Conservation (phyloP, 2,329 filamentous ascomycete genomes). For the Beauveria asiatica region DNA sequence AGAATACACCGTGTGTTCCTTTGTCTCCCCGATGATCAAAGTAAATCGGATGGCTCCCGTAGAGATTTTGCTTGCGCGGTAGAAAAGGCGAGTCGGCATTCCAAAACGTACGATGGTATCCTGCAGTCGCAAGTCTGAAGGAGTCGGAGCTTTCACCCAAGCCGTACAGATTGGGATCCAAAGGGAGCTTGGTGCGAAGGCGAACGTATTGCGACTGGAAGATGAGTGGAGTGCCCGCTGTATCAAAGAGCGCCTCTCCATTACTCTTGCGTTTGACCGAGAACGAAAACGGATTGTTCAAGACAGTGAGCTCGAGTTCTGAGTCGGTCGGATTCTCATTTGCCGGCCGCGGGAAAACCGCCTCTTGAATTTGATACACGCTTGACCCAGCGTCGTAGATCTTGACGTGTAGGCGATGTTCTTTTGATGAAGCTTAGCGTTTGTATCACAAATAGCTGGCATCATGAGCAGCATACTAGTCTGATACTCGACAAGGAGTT, state of each 20-base stretch:
- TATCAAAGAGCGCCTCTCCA: slow-evolving; percentile 57
- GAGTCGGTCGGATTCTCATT: slow-evolving; percentile 15
- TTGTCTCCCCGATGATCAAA: slow-evolving; percentile 54
- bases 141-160: slow-evolving; percentile 70
- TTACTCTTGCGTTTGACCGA: slow-evolving; percentile 37
- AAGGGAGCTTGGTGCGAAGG: slow-evolving; percentile 60
- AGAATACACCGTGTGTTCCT: slow-evolving; percentile 56
- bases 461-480: background rate
- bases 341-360: slow-evolving; percentile 50
- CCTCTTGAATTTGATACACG: slow-evolving; percentile 67
- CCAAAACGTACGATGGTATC: slow-evolving; percentile 53
- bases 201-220: slow-evolving; percentile 74
- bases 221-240: slow-evolving; percentile 55
- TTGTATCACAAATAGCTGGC: background rate
- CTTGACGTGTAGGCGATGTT: slow-evolving; percentile 60
- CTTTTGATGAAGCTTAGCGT: slow-evolving; percentile 29
- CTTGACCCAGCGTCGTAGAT: slow-evolving; percentile 62
- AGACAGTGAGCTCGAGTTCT: slow-evolving; percentile 36
- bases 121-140: slow-evolving; percentile 54
- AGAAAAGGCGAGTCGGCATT: slow-evolving; percentile 54
- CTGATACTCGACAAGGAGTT: background rate
- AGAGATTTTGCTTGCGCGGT: slow-evolving; percentile 57
- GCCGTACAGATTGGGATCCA: slow-evolving; percentile 65
- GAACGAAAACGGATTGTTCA: slow-evolving; percentile 44
- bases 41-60: slow-evolving; percentile 68